Base-by-base conservation (phyloP, 495 filamentous ascomycete genomes). In the Tetracladium marchalianum region DNA sequence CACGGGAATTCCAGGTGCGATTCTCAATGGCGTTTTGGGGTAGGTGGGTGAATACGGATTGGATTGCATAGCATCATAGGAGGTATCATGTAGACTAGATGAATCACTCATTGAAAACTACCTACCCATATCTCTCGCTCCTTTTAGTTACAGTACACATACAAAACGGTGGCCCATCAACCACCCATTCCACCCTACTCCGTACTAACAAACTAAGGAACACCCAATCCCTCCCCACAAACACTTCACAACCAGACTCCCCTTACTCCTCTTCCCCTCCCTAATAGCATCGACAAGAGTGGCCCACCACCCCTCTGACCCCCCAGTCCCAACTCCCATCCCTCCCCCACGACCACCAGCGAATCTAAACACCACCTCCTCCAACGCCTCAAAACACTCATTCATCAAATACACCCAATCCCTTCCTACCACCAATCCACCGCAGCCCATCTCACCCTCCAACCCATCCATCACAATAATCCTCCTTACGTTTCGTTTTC, bases 321-420 rank as follows among this genome's bases (percentile, higher is more conserved):
- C 24, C 34, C 35, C 47, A 32, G 39, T 35, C 47, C 11, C n/a
- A 35, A 13, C 11, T 19, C 34, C 19, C 27, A 35, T 15, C 17
- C 24, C 13, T 15, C 7, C 7, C 31, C 38, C 18, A 15, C 16
- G 22, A 3, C 34, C 22, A 19, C 22, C 22, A 27, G 22, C 22
- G 7, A 50, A 34, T 1, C 17, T 34, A 34, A 50, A 50, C 6
- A n/a, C 33, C 13, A 50, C 22, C 10, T 39, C 36, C 31, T 39
- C 41, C 24, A 50, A 18, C 7, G 11, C 31, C 34, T 10, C 1
- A 10, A 50, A 44, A 15, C 24, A 38, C 4, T 12, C n/a, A 13
- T n/a, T 19, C 9, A 43, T 5, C 6, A 39, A 19, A 34, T 33
- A 39, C 24, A 50, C 47, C 47, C 47, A 50, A 35, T 50, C 47